These are phyloP conservation scores for Lycium ferocissimum DNA, from an alignment of 257 asterid species.

Conservation along the genomic window DNA sequence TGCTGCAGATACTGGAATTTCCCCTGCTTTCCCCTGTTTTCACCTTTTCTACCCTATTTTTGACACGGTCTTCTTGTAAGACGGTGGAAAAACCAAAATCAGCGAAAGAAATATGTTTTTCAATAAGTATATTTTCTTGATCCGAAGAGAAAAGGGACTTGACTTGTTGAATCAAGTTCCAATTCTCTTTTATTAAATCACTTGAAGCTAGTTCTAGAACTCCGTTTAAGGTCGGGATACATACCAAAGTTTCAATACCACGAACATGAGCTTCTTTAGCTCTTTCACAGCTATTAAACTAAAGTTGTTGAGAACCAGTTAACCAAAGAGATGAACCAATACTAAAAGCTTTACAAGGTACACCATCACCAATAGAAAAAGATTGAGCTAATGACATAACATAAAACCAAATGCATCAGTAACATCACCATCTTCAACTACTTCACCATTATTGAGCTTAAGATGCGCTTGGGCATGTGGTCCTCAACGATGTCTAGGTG, in stretches of 20 bases:
- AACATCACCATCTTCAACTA: no score
- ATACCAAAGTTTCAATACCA: slow-evolving; percentile 71
- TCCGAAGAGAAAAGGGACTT: slow-evolving; percentile 48
- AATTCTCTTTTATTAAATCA: slow-evolving; percentile 51
- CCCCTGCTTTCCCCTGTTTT: no score
- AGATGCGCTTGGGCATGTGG: no score
- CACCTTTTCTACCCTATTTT: neutral
- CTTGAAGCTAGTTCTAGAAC: slow-evolving; percentile 76
- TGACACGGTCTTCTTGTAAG: neutral
- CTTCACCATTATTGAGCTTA: no score
- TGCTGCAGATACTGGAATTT: no score
- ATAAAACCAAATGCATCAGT: slow-evolving; percentile 72
- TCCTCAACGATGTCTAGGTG: no score
- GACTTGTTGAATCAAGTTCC: slow-evolving; percentile 57
- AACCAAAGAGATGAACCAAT: slow-evolving; percentile 68
- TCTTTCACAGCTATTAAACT: slow-evolving; percentile 65
- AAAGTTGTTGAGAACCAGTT: slow-evolving; percentile 57
- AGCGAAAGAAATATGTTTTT: neutral
- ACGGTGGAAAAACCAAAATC: neutral
- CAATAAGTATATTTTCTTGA: neutral
- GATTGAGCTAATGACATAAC: slow-evolving; percentile 72
- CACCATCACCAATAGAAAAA: slow-evolving; percentile 52
- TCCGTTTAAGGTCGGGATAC: slow-evolving; percentile 60
- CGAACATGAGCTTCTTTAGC: slow-evolving; percentile 72
- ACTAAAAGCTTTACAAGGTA: slow-evolving; percentile 60